These are phyloP conservation scores for Nicotiana sylvestris DNA, from an alignment of 257 asterid genomes.

Conservation along the genomic window DNA sequence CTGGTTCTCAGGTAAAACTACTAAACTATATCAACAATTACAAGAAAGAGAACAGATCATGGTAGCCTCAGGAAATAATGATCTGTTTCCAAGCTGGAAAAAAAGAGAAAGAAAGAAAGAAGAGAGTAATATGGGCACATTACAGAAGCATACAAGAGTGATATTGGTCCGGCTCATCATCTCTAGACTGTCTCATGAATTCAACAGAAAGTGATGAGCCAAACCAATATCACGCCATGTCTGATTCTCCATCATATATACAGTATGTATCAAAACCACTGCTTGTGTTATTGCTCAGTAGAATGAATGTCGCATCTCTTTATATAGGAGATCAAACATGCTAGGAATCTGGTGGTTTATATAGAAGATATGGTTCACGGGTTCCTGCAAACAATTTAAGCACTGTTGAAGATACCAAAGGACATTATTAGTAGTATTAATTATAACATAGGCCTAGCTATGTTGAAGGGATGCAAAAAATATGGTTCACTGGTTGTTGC, in stretches of 20 bases:
- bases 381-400: not conserved
- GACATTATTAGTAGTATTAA: not conserved
- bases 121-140: not conserved
- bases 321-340: not conserved
- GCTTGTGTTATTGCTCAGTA: not conserved
- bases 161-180: conserved; percentile 81
- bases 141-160: conserved; percentile 65
- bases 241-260: conserved; percentile 18
- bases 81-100: not conserved
- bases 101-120: not conserved
- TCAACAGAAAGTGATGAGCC: conserved; percentile 22
- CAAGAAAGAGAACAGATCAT: not conserved
- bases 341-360: not conserved
- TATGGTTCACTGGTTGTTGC: too few species aligned
- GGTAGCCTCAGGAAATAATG: not conserved
- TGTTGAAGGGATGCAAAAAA: too few species aligned
- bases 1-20: not conserved
- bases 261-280: not conserved
- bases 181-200: not conserved
- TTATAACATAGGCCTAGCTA: too few species aligned
- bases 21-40: not conserved
- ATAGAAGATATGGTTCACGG: not conserved
- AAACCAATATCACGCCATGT: conserved; percentile 34
- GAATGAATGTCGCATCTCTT: not conserved
- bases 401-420: not conserved